Evolutionary conservation across 2,329 filamentous ascomycete species (phyloP).

Genomic region (Zalaria obscura): DNA sequence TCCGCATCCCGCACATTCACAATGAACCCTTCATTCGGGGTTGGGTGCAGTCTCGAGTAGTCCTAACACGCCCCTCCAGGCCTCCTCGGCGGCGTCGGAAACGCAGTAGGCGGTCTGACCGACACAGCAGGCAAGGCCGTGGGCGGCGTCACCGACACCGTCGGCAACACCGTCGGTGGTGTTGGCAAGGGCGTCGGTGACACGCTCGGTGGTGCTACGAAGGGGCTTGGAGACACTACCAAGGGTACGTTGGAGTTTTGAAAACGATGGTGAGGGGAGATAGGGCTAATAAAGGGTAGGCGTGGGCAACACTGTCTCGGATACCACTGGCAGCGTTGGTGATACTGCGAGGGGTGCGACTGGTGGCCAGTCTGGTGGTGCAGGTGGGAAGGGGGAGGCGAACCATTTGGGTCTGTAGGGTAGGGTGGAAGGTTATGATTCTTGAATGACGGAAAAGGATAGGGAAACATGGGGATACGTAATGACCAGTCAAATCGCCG

Average conservation of each 20-base stretch:
- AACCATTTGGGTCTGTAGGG: neutral
- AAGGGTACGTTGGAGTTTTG: slow-evolving; percentile 4
- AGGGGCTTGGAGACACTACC: slow-evolving; percentile 7
- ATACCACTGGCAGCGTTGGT: neutral
- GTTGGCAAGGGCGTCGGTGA: slow-evolving; percentile 7
- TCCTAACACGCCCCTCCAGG: neutral
- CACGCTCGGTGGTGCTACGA: slow-evolving; percentile 5
- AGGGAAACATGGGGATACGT: no score
- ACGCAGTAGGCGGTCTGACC: slow-evolving; percentile 18
- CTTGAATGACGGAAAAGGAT: no score
- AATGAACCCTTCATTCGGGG: neutral
- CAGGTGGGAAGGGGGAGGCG: neutral
- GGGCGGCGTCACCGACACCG: slow-evolving; percentile 12
- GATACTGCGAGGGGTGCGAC: neutral
- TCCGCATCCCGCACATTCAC: neutral
- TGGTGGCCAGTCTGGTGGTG: neutral
- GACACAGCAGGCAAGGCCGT: slow-evolving; percentile 19
- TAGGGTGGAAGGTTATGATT: no score
- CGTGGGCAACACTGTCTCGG: slow-evolving; percentile 1
- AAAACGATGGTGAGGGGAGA: no score
- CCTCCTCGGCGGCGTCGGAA: slow-evolving; percentile 17
- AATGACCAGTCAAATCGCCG: no score
- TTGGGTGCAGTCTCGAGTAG: no score
- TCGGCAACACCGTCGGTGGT: slow-evolving; percentile 16
- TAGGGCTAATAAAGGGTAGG: neutral